Evolutionary conservation across 1,284 basidiomycete genomes (phyloP).

Genomic region (Apiotrichum veenhuisii): DNA sequence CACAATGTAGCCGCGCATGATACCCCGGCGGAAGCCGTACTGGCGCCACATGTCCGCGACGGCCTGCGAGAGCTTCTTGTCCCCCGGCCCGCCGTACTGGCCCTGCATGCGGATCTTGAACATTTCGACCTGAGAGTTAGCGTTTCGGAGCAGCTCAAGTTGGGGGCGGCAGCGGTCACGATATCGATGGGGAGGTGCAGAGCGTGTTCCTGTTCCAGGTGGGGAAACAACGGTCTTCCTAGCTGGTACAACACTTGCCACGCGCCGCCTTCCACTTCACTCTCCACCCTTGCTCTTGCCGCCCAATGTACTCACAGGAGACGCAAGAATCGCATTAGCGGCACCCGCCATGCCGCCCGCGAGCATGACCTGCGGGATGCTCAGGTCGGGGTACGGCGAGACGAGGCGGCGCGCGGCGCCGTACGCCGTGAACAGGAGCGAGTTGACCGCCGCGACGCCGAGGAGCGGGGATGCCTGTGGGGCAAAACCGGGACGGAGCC

Average conservation of each 20-base stretch:
- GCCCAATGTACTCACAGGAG: conserved; percentile 74
- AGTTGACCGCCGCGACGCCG: conserved; percentile 96
- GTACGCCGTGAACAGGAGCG: conserved; percentile 87
- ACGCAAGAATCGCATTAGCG: conserved; percentile 78
- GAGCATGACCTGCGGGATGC: conserved; percentile 70
- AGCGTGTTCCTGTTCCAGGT: too few relatives aligned
- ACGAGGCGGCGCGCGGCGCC: conserved; percentile 74
- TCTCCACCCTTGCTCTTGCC: too few relatives aligned
- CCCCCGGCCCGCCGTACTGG: conserved; percentile 55
- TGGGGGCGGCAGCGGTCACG: too few relatives aligned
- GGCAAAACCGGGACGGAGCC: too few relatives aligned
- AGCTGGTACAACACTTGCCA: too few relatives aligned
- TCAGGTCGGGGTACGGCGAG: conserved; percentile 79
- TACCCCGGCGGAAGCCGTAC: conserved; percentile 77
- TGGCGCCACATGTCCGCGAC: conserved; percentile 75
- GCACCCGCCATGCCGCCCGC: conserved; percentile 91
- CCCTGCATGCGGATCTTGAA: conserved; percentile 91
- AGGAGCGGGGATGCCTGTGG: conserved; percentile 71
- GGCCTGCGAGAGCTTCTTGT: conserved; percentile 70
- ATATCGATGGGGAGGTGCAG: too few relatives aligned
- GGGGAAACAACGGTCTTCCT: too few relatives aligned
- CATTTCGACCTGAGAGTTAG: conserved; percentile 49
- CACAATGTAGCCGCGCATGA: conserved; percentile 97
- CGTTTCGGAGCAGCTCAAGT: not conserved
- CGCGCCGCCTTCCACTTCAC: too few relatives aligned